These are phyloP conservation scores for Carallia pectinifolia DNA, from an alignment of 345 rosid genomes.

Conservation along the genomic window DNA sequence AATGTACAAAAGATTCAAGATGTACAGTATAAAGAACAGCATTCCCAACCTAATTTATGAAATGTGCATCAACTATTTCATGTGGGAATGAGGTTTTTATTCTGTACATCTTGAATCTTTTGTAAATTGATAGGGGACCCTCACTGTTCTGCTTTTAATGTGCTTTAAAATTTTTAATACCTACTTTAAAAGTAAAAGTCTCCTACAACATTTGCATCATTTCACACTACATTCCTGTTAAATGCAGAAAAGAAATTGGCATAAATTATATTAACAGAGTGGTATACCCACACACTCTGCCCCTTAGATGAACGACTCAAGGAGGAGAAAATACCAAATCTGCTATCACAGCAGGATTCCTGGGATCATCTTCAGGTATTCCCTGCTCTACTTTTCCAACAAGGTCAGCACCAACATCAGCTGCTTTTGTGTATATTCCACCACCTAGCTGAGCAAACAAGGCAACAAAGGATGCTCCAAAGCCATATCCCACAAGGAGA, in stretches of 20 bases:
- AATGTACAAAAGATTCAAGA: too few relatives aligned
- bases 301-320: not conserved
- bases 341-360: slow-evolving; percentile 98
- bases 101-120: too few relatives aligned
- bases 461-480: slow-evolving; percentile 99
- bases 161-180: too few relatives aligned
- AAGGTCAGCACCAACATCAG: slow-evolving; percentile 99
- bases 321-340: slow-evolving; percentile 66
- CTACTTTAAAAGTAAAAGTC: too few relatives aligned
- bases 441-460: slow-evolving; percentile 99
- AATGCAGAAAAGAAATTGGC: not conserved
- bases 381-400: slow-evolving; percentile 99
- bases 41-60: too few relatives aligned
- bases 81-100: too few relatives aligned
- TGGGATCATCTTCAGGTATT: slow-evolving; percentile 99
- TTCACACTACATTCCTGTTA: too few relatives aligned
- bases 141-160: too few relatives aligned
- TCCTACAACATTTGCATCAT: too few relatives aligned
- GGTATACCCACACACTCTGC: not conserved
- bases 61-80: too few relatives aligned
- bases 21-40: too few relatives aligned
- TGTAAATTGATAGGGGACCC: too few relatives aligned
- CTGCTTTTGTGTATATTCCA: slow-evolving; percentile 98
- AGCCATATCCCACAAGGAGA: slow-evolving; percentile 97
- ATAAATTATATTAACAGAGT: not conserved